Conservation (phyloP, 768 basidiomycete genomes). For the Collybiopsis luxurians region DNA sequence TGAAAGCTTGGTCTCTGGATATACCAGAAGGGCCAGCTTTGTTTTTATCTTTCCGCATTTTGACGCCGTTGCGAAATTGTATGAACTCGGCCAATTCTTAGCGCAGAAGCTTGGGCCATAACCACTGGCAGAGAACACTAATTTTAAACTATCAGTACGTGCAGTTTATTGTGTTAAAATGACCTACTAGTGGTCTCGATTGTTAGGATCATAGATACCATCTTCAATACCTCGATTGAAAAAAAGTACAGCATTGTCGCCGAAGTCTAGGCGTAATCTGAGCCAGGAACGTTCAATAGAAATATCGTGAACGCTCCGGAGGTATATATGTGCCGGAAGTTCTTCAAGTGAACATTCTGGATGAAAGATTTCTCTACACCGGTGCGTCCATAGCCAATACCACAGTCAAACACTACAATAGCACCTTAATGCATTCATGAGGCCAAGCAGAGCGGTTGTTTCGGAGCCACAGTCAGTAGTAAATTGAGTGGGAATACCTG, state of each 20-base stretch:
- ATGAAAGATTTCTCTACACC: no score
- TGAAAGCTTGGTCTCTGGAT: slow-evolving; percentile 18
- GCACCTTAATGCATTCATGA: slow-evolving; percentile 26
- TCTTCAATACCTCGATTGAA: slow-evolving; percentile 16
- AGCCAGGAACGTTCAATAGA: slow-evolving; percentile 29
- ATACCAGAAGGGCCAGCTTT: slow-evolving; percentile 22
- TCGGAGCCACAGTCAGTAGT: slow-evolving; percentile 31
- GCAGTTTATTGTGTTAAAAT: background rate
- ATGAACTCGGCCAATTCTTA: slow-evolving; percentile 18
- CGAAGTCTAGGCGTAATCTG: slow-evolving; percentile 22
- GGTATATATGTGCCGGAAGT: slow-evolving; percentile 24
- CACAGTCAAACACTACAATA: no score
- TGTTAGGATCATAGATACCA: slow-evolving; percentile 18
- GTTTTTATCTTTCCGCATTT: slow-evolving; percentile 10
- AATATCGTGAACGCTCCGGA: slow-evolving; percentile 26
- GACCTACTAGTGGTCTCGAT: slow-evolving; percentile 15
- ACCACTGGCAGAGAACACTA: slow-evolving; percentile 26
- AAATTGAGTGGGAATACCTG: slow-evolving; percentile 30
- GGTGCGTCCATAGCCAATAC: no score
- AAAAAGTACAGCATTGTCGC: slow-evolving; percentile 24
- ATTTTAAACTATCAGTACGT: background rate
- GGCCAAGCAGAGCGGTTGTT: slow-evolving; percentile 22
- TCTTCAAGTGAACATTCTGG: slow-evolving; percentile 15
- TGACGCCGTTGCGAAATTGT: slow-evolving; percentile 17
- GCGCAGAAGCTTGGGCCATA: slow-evolving; percentile 27